Evolutionary conservation across 2,329 filamentous ascomycete genomes (phyloP).

Genomic region (Fusarium falciforme): DNA sequence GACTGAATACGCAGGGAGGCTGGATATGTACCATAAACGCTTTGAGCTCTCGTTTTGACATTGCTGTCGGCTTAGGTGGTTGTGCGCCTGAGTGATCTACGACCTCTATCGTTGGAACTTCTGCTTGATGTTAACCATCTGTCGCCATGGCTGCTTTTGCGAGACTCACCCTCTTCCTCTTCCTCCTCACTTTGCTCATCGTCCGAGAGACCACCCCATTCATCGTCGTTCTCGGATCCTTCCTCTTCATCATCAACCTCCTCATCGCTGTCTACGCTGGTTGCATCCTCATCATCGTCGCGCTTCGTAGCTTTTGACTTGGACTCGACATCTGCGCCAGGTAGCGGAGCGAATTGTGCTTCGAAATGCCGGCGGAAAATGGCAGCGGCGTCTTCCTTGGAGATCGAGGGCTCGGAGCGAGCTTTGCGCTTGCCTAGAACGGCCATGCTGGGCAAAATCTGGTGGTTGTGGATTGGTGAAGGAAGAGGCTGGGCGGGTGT

Average conservation of each 20-base stretch:
- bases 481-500: constrained; percentile 2
- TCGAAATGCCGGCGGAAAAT: constrained; percentile 90
- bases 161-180: constrained; percentile 35
- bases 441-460: constrained; percentile 49
- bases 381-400: constrained; percentile 71
- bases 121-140: constrained; percentile 15
- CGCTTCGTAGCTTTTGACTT: constrained; percentile 45
- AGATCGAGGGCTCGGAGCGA: constrained; percentile 42
- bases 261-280: constrained; percentile 52
- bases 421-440: constrained; percentile 64
- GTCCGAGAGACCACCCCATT: constrained; percentile 46
- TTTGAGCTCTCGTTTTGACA: constrained; percentile 78
- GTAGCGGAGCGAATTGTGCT: constrained; percentile 83
- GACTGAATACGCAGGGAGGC: background rate
- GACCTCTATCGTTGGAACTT: constrained; percentile 63
- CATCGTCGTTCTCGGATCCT: constrained; percentile 36
- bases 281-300: constrained; percentile 40
- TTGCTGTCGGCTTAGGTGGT: constrained; percentile 52
- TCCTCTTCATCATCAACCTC: constrained; percentile 42
- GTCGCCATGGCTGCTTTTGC: background rate
- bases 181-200: constrained; percentile 39
- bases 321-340: constrained; percentile 42
- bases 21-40: constrained; percentile 74
- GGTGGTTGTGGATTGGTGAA: constrained; percentile 1
- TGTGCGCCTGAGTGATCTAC: constrained; percentile 66